These are phyloP conservation scores for Fusarium domesticum DNA, from an alignment of 2,329 filamentous ascomycete genomes.

Conservation along the genomic window DNA sequence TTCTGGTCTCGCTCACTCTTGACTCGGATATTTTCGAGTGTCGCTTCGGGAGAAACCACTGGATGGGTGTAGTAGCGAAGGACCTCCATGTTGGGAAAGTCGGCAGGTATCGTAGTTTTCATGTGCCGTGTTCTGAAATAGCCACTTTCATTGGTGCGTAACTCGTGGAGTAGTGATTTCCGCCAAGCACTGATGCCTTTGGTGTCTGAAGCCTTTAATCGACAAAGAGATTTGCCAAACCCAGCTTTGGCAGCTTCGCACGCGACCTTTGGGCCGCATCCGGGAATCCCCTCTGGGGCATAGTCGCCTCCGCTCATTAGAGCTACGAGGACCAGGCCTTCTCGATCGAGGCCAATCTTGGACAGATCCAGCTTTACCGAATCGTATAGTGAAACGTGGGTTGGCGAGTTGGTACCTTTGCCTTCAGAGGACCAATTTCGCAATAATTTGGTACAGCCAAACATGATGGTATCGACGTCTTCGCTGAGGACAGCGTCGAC, in stretches of 20 bases:
- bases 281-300: slow-evolving; percentile 78
- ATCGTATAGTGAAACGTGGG: slow-evolving; percentile 82
- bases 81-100: slow-evolving; percentile 77
- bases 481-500: slow-evolving; percentile 94
- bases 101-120: slow-evolving; percentile 69
- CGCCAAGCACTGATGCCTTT: slow-evolving; percentile 67
- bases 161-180: slow-evolving; percentile 66
- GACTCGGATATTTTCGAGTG: slow-evolving; percentile 26
- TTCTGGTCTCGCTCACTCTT: slow-evolving; percentile 24
- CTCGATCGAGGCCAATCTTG: slow-evolving; percentile 65
- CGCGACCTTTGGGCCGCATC: slow-evolving; percentile 83
- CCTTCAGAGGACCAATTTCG: slow-evolving; percentile 80
- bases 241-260: slow-evolving; percentile 87
- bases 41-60: slow-evolving; percentile 67
- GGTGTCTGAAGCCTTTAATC: slow-evolving; percentile 57
- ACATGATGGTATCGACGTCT: slow-evolving; percentile 97
- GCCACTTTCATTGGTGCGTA: slow-evolving; percentile 78
- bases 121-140: slow-evolving; percentile 76
- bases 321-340: slow-evolving; percentile 91
- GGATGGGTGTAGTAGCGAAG: slow-evolving; percentile 87
- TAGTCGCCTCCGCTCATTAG: slow-evolving; percentile 97
- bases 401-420: slow-evolving; percentile 64
- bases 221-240: slow-evolving; percentile 74
- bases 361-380: slow-evolving; percentile 50
- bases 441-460: slow-evolving; percentile 76